Percentiles rank a stretch among this genome's conserved stretches.
Conservation (phyloP, 2,329 filamentous ascomycete genomes). For the Penicillium paneum region DNA sequence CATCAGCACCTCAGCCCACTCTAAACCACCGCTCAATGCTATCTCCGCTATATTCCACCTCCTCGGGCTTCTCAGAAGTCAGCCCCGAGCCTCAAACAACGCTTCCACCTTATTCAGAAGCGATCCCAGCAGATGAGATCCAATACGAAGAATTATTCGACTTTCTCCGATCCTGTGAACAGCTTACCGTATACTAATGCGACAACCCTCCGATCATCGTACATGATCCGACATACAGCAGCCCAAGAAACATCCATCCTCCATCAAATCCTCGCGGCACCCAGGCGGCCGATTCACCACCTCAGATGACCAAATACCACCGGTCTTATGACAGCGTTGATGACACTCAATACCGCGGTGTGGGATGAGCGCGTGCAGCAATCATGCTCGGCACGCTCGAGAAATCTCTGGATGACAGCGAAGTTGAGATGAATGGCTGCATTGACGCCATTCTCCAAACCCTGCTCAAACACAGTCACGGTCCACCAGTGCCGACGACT, state of each 20-base stretch:
- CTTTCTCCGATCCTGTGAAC: conserved; percentile 39
- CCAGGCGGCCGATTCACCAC: conserved; percentile 33
- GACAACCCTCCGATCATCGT: conserved; percentile 15
- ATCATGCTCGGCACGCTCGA: conserved; percentile 35
- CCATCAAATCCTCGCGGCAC: conserved; percentile 33
- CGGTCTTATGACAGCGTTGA: conserved; percentile 35
- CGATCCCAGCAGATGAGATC: conserved; percentile 31
- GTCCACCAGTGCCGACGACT: neutral
- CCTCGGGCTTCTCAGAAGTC: conserved; percentile 14
- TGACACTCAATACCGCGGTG: conserved; percentile 40
- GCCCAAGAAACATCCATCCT: conserved; percentile 33
- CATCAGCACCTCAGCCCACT: neutral
- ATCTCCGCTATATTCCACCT: conserved; percentile 22
- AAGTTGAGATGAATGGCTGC: conserved; percentile 38
- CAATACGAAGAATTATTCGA: conserved; percentile 40
- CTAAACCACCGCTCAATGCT: conserved; percentile 17
- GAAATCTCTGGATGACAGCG: conserved; percentile 33
- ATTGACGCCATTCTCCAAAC: conserved; percentile 42
- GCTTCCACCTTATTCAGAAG: neutral
- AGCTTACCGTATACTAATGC: conserved; percentile 32
- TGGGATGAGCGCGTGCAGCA: conserved; percentile 37
- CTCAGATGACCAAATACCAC: conserved; percentile 40
- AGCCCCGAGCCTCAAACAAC: conserved; percentile 1
- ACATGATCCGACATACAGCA: conserved; percentile 24
- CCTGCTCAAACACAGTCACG: conserved; percentile 36